Evolutionary conservation across 495 filamentous ascomycete genomes (phyloP), one percentile per base, ranked within the genome.

Genomic region (Annulohypoxylon maeteangense): DNA sequence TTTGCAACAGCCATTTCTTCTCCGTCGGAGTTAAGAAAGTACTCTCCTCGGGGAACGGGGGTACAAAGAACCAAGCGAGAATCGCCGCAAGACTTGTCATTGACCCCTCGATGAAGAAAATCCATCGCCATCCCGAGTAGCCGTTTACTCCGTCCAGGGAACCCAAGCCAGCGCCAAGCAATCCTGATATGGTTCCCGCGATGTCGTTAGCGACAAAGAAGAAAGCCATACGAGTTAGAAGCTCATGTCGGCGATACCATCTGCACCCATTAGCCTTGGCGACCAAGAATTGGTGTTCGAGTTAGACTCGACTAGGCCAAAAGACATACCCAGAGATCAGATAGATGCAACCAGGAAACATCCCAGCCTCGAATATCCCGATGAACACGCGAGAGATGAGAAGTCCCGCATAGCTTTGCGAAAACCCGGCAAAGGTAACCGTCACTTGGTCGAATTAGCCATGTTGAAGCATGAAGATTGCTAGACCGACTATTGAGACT

Each of bases 201-300:
- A 55, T 55, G 51, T 55, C 51, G 10, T 55, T 55, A 12, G 51
- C 51, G 16, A 55, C 51, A 7, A 55, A 55, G 14, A 55, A 55
- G 51, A 55, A 55, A 1, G 51, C 51, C 51, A 55, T 55, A 6
- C 51, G 51, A 20, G 51, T 55, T 14, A 55, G n/a, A 36, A 55
- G 51, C 36, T 55, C 51, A n/a, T 55, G 51, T 12, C 51, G 29
- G 4, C 51, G 51, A 10, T 55, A 55, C 51, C 51, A 55, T 22
- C 51, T 55, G 10, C 1, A 22, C 3, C 6, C 20, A 14, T 32
- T 54, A 32, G n/a, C 1, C 4, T 6, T 7, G 8, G 12, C 0
- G 8, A 36, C 32, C 31, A n/a, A n/a, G n/a, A n/a, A n/a, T n/a
- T n/a, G n/a, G n/a, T n/a, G n/a, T n/a, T n/a, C n/a, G n/a, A n/a